Base-by-base conservation (phyloP, 306 rosid genomes). In the Abrus precatorius region DNA sequence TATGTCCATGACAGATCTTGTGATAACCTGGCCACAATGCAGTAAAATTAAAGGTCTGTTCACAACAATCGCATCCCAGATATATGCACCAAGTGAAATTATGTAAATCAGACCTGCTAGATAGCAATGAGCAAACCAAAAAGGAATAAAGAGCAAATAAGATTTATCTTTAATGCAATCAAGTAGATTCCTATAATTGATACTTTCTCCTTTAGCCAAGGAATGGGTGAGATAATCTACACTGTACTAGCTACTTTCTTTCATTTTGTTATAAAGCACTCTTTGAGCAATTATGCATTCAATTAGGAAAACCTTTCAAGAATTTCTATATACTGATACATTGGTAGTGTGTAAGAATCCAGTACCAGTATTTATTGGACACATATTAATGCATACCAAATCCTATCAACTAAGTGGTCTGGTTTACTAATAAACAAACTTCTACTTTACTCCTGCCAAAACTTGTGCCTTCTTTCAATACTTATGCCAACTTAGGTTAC, bases 21-120 rank as follows among this genome's bases (percentile, higher is more conserved):
- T 38, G 54, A 63, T 12, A 50, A 49, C 65, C 41, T 38, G 44
- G 33, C 41, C 55, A 64, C 74, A 77, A 49, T 61, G 73, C 60
- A 63, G 53, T 29, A 63, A 36, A n/a, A 14, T 65, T 14, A 66
- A 52, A 66, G 56, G 45, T 66, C 20, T 27, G 53, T 66, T 66
- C 50, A 47, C 50, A 9, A 20, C 49, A 38, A 48, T 47, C 33
- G 20, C 45, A 62, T 48, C 9, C 10, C 43, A 63, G 30, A 62
- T 62, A 66, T 14, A 49, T 34, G 73, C 61, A 2, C 27, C 1
- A 4, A 20, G 72, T 43, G 38, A 67, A 44, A 43, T 67, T 67
- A 9, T 1, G 1, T 43, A 27, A 67, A 27, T 29, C 10, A 5
- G 55, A 28, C 10, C 20, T 69, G 28, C 29, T 9, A 45, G 27